A percentile compares a stretch with the other conserved stretches of the same genome.
Evolutionary conservation across 2,329 filamentous ascomycete species (phyloP).

Genomic region (Hysterium pulicare): DNA sequence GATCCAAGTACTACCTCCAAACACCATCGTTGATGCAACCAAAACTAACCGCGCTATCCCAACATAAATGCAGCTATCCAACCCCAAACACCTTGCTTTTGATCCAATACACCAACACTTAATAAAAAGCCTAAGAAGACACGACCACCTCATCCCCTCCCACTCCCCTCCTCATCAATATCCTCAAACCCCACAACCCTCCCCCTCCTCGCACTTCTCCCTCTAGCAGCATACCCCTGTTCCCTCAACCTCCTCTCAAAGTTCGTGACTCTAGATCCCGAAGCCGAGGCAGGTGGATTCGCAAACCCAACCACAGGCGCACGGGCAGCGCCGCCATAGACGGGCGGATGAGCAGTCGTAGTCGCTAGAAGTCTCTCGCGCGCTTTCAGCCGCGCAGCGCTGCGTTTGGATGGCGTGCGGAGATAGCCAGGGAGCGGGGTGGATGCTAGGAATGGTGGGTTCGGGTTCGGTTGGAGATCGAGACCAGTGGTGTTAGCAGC

Average conservation of each 20-base stretch:
- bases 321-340: conserved; percentile 28
- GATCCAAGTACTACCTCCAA: too few relatives aligned
- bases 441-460: conserved; percentile 6
- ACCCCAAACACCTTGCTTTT: too few relatives aligned
- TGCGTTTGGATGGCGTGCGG: conserved; percentile 45
- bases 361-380: conserved; percentile 19
- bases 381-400: conserved; percentile 30
- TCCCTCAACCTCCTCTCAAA: conserved; percentile 31
- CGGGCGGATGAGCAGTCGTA: conserved; percentile 7
- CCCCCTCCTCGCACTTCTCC: not conserved
- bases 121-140: too few relatives aligned
- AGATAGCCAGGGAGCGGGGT: conserved; percentile 39
- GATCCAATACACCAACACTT: too few relatives aligned
- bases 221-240: conserved; percentile 20
- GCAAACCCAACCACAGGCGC: conserved; percentile 23
- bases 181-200: conserved; percentile 3
- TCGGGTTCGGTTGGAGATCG: not conserved
- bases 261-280: conserved; percentile 20
- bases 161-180: not conserved
- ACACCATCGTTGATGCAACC: too few relatives aligned
- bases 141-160: not conserved
- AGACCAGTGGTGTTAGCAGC: conserved; percentile 6
- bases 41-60: too few relatives aligned
- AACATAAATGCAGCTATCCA: too few relatives aligned
- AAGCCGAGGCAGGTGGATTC: not conserved